Base-by-base conservation (phyloP, 1,284 basidiomycete species). In the Marasmius tenuissimus region DNA sequence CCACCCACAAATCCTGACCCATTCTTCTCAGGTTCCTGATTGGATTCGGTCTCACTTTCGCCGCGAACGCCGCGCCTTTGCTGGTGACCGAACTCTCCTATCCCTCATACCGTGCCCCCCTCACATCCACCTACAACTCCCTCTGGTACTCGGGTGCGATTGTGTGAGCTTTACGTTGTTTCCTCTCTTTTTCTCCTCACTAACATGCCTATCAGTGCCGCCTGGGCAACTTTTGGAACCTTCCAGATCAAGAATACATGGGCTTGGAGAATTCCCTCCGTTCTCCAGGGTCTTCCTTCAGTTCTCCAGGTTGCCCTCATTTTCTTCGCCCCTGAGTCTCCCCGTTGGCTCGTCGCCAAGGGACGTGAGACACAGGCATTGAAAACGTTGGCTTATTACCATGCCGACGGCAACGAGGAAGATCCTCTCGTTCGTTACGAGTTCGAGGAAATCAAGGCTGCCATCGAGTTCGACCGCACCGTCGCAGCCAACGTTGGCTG, bases 111-210 rank as follows among this genome's bases (percentile, higher is more conserved):
- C 89, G 92, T 63, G 89, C 86, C 1, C 84, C 84, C 4, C 73
- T 92, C 51, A 92, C 88, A 4, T 86, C 88, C 2, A 75, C 85
- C 45, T 92, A 91, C 78, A 92, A 92, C 77, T 87, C 88, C n/a
- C 84, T 91, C 57, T 92, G 89, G 89, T 90, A 90, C 68, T 85
- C 87, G 22, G 91, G 91, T 61, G 81, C 88, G 62, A 89, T 91
- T 66, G 70, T 90, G 86, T 88, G 66, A 53, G 84, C 76, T 22
- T 20, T 35, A 27, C 11, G 12, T 10, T n/a, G 22, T 22, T 53
- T 7, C 10, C 5, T 40, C 18, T 12, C 27, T 18, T n/a, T 18
- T 22, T 47, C 52, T 45, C 10, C 42, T 48, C 65, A 58, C 33
- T 1, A 22, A 42, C 27, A 51, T 61, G 59, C 35, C 11, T n/a